Conservation (phyloP, 371 early-diverging fungal species). For the Circinella umbellata region DNA sequence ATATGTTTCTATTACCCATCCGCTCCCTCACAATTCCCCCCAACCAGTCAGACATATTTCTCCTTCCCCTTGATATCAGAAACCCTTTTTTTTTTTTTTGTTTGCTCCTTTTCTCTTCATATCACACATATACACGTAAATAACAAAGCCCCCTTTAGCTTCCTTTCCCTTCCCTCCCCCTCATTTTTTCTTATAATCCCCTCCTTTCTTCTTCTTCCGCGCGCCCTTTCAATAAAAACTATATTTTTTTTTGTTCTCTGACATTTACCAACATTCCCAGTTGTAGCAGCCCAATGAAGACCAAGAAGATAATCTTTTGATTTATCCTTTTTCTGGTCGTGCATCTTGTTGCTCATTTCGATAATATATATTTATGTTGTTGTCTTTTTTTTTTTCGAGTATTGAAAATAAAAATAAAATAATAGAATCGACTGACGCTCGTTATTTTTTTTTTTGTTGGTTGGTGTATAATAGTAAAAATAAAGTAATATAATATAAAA, state of each 20-base stretch:
- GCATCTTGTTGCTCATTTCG: constrained; percentile 1
- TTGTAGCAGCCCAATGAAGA: constrained; percentile 65
- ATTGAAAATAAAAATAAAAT: neutral
- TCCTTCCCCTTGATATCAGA: too few species aligned
- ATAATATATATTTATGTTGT: neutral
- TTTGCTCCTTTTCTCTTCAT: neutral
- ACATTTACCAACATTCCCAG: constrained; percentile 65
- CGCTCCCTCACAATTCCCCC: too few species aligned
- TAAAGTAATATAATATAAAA: too few species aligned
- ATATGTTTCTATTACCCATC: too few species aligned
- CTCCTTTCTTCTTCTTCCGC: too few species aligned
- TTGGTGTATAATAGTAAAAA: too few species aligned
- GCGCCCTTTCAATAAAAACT: neutral
- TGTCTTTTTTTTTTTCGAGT: neutral
- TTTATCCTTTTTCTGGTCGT: constrained; percentile 35
- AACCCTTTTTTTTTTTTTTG: neutral
- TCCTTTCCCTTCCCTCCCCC: neutral
- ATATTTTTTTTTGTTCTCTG: neutral
- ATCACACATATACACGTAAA: too few species aligned
- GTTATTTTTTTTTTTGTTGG: neutral
- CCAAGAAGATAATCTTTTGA: constrained; percentile 48
- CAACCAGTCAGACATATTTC: too few species aligned
- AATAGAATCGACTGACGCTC: neutral
- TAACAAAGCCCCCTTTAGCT: neutral
- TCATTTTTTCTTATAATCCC: too few species aligned